Conservation (phyloP, 2,329 filamentous ascomycete genomes). For the Aspergillus aculeatinus region DNA sequence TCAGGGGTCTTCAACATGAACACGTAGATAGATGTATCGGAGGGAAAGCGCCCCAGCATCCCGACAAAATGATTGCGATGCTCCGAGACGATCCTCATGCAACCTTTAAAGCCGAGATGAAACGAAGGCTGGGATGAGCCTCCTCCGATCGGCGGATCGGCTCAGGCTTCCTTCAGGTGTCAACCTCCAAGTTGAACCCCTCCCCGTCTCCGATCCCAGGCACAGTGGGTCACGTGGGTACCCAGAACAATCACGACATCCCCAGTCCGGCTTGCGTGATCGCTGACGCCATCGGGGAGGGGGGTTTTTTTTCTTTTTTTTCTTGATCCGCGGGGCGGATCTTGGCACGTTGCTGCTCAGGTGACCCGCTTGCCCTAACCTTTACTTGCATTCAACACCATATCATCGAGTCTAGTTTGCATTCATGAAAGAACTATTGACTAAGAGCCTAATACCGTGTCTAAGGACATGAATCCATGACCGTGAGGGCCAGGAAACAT, state of each 20-base stretch:
- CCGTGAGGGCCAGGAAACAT: too few relatives aligned
- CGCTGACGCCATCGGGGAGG: constrained; percentile 3
- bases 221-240: neutral
- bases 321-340: neutral
- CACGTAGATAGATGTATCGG: too few relatives aligned
- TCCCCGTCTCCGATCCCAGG: neutral
- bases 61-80: neutral
- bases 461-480: too few relatives aligned
- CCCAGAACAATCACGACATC: constrained; percentile 24
- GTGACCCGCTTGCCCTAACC: constrained; percentile 16
- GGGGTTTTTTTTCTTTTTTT: neutral
- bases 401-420: too few relatives aligned
- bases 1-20: constrained; percentile 18
- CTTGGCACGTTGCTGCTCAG: constrained; percentile 8
- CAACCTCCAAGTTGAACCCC: neutral
- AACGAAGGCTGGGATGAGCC: neutral
- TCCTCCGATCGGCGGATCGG: neutral
- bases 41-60: too few relatives aligned
- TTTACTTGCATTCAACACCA: neutral
- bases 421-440: too few relatives aligned
- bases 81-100: neutral
- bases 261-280: constrained; percentile 27
- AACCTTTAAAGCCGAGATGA: too few relatives aligned
- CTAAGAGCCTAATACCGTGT: too few relatives aligned
- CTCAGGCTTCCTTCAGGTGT: neutral